These are phyloP conservation scores for Physcomitrellopsis africana DNA, from an alignment of 225 moss, liverwort and hornwort genomes.

Conservation along the genomic window DNA sequence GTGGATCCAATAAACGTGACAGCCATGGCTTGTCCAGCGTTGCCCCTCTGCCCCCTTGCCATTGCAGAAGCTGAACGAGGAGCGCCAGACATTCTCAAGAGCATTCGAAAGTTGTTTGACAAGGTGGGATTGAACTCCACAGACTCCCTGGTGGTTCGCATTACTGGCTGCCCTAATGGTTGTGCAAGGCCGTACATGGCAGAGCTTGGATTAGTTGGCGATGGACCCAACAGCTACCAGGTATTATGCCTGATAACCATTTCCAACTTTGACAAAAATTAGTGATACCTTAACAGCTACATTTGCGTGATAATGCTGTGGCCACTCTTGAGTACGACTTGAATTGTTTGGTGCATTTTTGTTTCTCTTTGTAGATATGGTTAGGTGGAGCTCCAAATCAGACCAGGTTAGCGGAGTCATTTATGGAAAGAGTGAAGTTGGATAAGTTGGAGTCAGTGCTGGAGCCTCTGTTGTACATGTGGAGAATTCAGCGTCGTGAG, in stretches of 20 bases:
- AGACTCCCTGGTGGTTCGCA: slow-evolving; percentile 74
- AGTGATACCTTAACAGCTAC: too few species aligned
- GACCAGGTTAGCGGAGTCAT: slow-evolving; percentile 74
- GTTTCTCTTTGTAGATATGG: slow-evolving; percentile 61
- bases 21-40: slow-evolving; percentile 81
- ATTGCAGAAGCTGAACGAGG: slow-evolving; percentile 92
- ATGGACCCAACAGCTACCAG: slow-evolving; percentile 94
- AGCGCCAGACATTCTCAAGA: slow-evolving; percentile 79
- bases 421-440: slow-evolving; percentile 77
- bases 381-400: slow-evolving; percentile 77
- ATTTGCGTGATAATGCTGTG: too few species aligned
- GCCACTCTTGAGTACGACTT: too few species aligned
- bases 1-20: slow-evolving; percentile 80
- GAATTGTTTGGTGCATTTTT: too few species aligned
- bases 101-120: slow-evolving; percentile 72
- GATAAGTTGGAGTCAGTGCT: slow-evolving; percentile 73
- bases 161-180: slow-evolving; percentile 93
- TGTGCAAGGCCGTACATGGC: slow-evolving; percentile 92
- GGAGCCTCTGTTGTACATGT: slow-evolving; percentile 81
- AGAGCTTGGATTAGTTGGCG: slow-evolving; percentile 87
- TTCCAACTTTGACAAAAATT: neutral
- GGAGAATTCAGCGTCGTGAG: slow-evolving; percentile 59
- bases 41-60: slow-evolving; percentile 88
- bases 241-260: slow-evolving; percentile 30
- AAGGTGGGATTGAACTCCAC: slow-evolving; percentile 71